Evolutionary conservation across 345 rosid genomes (phyloP), one percentile per base, ranked within the genome.

Genomic region (Schrenkiella parvula): DNA sequence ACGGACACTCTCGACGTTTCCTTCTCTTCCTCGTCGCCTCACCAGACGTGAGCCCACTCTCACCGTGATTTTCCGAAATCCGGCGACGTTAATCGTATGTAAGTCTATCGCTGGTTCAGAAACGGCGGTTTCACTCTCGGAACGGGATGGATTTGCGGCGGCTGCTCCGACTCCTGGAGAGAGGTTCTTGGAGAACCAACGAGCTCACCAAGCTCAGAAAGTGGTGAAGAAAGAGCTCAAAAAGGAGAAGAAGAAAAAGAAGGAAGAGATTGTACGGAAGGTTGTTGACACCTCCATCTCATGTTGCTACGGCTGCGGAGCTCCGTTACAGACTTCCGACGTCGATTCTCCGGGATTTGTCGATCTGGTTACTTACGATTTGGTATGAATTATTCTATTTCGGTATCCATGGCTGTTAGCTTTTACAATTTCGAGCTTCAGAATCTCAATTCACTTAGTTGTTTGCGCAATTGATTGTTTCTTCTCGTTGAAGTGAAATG

Each of bases 281-380:
- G 72, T 74, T 38, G 81, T 76, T 22, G 82, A 78, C 14, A 72
- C 85, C 2, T 82, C 78, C 0, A 74, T 80, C 18, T 81, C 87
- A 8, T 74, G 81, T 74, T 93, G 98, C 52, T 93, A 93, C 31
- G 98, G 98, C 0, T 91, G 98, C 32, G 98, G 98, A 74, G 96
- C 98, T 78, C 96, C 97, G 34, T 82, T 93, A 84, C 97, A 93
- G 74, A 91, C 92, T 1, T 69, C 71, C 68, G 95, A 91, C 31
- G 29, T 52, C 14, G 97, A 91, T 67, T 83, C 88, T 68, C 98
- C 98, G 8, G 98, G 97, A 19, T 91, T 82, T 34, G 91, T 91
- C 23, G 87, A 88, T 59, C 57, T 74, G 4, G 74, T 78, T 23
- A 89, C 89, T 50, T 93, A 89, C 65, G 86, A 84, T 51, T 73